Evolutionary conservation across 495 filamentous ascomycete genomes (phyloP).

Genomic region (Penicillium mononematosum): DNA sequence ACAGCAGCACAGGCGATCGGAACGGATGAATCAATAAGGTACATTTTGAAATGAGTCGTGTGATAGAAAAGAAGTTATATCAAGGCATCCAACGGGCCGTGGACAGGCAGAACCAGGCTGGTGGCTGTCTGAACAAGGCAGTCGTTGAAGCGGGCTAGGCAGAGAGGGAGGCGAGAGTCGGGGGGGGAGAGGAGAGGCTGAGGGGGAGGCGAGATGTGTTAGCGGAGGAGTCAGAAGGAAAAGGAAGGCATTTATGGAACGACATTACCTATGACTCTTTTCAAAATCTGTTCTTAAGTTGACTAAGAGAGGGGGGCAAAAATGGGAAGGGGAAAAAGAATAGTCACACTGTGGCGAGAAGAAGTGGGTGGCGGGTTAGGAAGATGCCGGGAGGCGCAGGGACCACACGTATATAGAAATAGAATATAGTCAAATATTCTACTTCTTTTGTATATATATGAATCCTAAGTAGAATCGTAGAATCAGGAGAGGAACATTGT

Average conservation of each 20-base stretch:
- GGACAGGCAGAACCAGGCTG: constrained; percentile 23
- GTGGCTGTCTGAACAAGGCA: constrained; percentile 23
- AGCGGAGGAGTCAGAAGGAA: constrained; percentile 2
- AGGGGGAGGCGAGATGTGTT: not conserved
- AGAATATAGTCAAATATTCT: constrained; percentile 14
- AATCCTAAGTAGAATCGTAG: not conserved
- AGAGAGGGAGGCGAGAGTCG: constrained; percentile 5
- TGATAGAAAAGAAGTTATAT: constrained; percentile 4
- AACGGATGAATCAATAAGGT: constrained; percentile 26
- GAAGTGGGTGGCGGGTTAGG: constrained; percentile 29
- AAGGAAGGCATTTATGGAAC: constrained; percentile 13
- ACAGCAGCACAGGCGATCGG: constrained; percentile 32
- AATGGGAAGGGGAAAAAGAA: constrained; percentile 17
- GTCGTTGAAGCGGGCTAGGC: constrained; percentile 22
- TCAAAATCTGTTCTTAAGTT: constrained; percentile 3
- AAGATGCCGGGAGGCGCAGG: constrained; percentile 17
- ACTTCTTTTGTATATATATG: not conserved
- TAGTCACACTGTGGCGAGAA: constrained; percentile 27
- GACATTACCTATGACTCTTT: constrained; percentile 18
- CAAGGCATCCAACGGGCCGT: constrained; percentile 29
- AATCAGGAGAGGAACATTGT: constrained; percentile 3
- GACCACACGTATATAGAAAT: constrained; percentile 7
- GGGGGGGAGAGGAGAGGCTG: not conserved
- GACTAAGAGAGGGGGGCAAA: constrained; percentile 15
- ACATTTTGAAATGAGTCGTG: constrained; percentile 28